Evolutionary conservation across 371 early-diverging fungal species (phyloP), one percentile per base, ranked within the genome.

Genomic region (Mortierella sp.): DNA sequence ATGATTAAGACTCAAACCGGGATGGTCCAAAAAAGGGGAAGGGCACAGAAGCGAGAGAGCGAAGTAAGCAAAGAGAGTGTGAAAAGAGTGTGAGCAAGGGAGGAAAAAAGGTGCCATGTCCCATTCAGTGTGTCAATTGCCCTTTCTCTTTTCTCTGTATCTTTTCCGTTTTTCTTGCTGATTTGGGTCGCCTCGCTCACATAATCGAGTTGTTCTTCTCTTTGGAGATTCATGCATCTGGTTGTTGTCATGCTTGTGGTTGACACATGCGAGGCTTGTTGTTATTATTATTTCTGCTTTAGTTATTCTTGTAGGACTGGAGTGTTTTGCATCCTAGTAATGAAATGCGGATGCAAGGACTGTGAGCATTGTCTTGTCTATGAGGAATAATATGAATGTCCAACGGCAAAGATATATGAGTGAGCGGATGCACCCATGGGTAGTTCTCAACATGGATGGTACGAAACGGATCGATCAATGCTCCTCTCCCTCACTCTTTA

Each of bases 1-100:
- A 63, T 7, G 68, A 24, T 68, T 41, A 24, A 41, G 68, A 24
- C 68, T 0, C 68, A 68, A 68, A 68, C 41, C 68, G 68, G 68
- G 41, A 68, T 21, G 41, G 68, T 24, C 68, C 68, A 68, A 68
- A 68, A 68, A 68, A 35, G 63, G 68, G 68, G 35, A 35, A 32
- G 32, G 68, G 38, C 68, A 68, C 24, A 38, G 24, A 41, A 68
- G 21, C 2, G 68, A 38, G 8, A 21, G 24, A 38, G 38, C 6
- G 32, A 16, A 32, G 14, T 38, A 60, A 63, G 14, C 35, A 63
- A 63, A 63, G 63, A 18, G 63, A 7, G 18, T 63, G 58, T 5
- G 41, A 41, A 41, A 29, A 58, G 27, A 29, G 29, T 32, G 21
- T 63, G 63, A 35, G 63, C 63, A 63, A 54, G 54, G 65, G 65